Evolutionary conservation across 805 yeast genomes (phyloP), one percentile per base, ranked within the genome.

Genomic region (Pichia eremophila): DNA sequence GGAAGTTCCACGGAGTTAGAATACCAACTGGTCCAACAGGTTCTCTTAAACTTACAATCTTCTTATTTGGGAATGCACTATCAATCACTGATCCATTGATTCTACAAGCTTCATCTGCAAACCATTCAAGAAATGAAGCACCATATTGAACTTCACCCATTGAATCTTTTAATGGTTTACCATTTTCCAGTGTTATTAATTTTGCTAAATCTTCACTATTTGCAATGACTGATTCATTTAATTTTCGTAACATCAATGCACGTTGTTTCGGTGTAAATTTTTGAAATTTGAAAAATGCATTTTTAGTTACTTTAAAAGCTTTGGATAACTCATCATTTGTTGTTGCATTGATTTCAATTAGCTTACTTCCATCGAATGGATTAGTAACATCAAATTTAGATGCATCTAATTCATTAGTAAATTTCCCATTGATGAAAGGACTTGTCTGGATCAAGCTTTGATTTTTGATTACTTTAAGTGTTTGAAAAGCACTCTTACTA

Each of bases 81-180:
- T 75, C 73, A 47, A 84, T 76, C 8, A 74, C 63, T 51, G 78
- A 80, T 8, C 91, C 93, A 48, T 76, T 67, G 18, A 75, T 61
- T 49, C 89, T 72, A n/a, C 87, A 83, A 3, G 91, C 90, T 54
- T 80, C 85, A 59, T 83, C 90, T 29, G 91, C 74, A 62, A 79
- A 89, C 96, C 96, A 90, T 60, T 86, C 87, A 60, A 86, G 80
- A 62, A 83, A 89, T 11, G 84, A 75, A 1, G 88, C 85, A 9
- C 86, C 81, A 54, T 81, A 79, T 39, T 57, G 58, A 19, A 85
- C 74, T 60, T 85, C 95, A 3, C 89, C 90, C 39, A 69, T 60
- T 14, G 90, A 82, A 58, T 85, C 93, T 1, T 77, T 73, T 14
- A 73, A 64, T 1, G 90, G 79, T 63, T 85, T 85, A 28, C 95